phyloP scores from a whole-genome alignment of 1,284 basidiomycete genomes.

The Prillingera fragicola region DNA sequence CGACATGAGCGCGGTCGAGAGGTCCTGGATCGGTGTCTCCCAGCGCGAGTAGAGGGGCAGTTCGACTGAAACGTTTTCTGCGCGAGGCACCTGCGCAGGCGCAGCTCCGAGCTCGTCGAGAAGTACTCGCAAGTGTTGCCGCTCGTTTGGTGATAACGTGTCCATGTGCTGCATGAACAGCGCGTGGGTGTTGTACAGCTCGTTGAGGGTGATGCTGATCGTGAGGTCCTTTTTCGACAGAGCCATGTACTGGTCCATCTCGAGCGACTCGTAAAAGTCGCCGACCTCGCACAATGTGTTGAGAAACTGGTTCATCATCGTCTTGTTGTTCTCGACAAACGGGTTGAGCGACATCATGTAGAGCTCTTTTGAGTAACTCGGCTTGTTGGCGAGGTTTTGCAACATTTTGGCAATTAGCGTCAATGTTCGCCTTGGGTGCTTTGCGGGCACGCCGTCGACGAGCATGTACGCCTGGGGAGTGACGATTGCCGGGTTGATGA shows the following conservation, averaged over 20 bases:
- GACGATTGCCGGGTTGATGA: constrained; percentile 99
- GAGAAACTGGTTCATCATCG: constrained; percentile 92
- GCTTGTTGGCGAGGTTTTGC: constrained; percentile 98
- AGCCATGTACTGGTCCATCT: constrained; percentile 99
- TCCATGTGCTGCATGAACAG: constrained; percentile 92
- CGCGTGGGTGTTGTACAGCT: constrained; percentile 96
- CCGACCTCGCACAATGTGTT: constrained; percentile 96
- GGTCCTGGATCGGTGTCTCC: constrained; percentile 98
- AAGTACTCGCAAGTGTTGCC: constrained; percentile 91
- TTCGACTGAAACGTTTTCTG: constrained; percentile 93
- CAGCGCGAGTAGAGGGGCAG: constrained; percentile 91
- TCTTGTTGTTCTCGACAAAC: constrained; percentile 97
- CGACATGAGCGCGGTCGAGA: constrained; percentile 87
- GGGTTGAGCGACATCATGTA: constrained; percentile 99
- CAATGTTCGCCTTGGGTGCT: constrained; percentile 90
- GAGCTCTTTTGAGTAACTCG: constrained; percentile 92
- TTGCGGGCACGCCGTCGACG: constrained; percentile 92
- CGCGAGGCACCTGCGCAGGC: constrained; percentile 89
- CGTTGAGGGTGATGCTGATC: constrained; percentile 99
- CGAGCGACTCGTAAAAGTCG: constrained; percentile 97
- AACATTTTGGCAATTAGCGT: constrained; percentile 99
- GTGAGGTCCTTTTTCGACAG: constrained; percentile 96
- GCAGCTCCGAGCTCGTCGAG: constrained; percentile 92
- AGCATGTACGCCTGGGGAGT: constrained; percentile 99
- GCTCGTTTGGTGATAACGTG: constrained; percentile 89